Conservation (phyloP, 1,139 yeast species). For the Blastobotrys ciferrii region DNA sequence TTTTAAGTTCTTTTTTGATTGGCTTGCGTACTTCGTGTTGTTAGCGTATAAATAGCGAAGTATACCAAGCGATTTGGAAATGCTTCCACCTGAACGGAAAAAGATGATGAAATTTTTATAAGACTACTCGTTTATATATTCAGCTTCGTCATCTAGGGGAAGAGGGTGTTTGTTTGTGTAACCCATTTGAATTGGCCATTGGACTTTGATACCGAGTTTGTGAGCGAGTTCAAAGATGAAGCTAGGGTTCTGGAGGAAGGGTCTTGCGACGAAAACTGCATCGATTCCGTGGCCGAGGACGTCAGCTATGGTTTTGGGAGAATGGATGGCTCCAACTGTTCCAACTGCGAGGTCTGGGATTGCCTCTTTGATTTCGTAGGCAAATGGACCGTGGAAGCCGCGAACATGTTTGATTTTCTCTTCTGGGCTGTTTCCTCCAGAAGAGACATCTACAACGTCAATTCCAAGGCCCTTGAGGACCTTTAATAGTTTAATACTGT, state of each 20-base stretch:
- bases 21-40: no score
- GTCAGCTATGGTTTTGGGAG: constrained; percentile 40
- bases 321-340: constrained; percentile 47
- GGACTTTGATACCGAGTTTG: constrained; percentile 44
- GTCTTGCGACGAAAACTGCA: constrained; percentile 46
- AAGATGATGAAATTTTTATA: no score
- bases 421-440: constrained; percentile 49
- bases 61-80: no score
- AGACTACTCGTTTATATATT: background rate
- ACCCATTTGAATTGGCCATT: constrained; percentile 43
- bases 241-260: constrained; percentile 49
- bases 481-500: constrained; percentile 45
- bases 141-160: constrained; percentile 6
- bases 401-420: constrained; percentile 33
- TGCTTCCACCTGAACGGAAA: no score
- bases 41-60: no score
- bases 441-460: constrained; percentile 52
- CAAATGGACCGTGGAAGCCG: constrained; percentile 41
- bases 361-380: constrained; percentile 45
- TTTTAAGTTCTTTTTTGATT: no score
- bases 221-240: constrained; percentile 51
- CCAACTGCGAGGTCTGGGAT: constrained; percentile 47
- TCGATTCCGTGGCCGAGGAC: constrained; percentile 47
- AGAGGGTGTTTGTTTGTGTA: constrained; percentile 30
- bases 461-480: constrained; percentile 47